Evolutionary conservation across 768 basidiomycete genomes (phyloP).

Genomic region (Lactarius psammicola): DNA sequence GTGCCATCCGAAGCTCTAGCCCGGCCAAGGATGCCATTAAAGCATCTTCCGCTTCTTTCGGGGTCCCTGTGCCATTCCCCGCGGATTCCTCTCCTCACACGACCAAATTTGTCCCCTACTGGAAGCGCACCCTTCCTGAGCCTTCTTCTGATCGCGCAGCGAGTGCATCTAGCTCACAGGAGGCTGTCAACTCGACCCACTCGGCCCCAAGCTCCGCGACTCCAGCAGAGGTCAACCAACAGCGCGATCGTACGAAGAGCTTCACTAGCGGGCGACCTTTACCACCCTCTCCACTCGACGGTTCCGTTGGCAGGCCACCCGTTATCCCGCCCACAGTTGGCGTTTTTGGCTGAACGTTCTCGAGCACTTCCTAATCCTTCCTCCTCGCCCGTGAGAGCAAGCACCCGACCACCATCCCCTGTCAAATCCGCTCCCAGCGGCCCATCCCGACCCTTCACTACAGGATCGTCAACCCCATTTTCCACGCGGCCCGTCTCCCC

Average conservation of each 20-base stretch:
- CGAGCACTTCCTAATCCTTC: slow-evolving; percentile 19
- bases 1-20: slow-evolving; percentile 21
- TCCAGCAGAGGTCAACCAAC: neutral
- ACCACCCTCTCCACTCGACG: slow-evolving; percentile 27
- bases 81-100: neutral
- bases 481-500: slow-evolving; percentile 13
- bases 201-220: slow-evolving; percentile 1
- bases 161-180: slow-evolving; percentile 15
- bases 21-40: slow-evolving; percentile 23
- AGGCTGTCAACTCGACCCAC: slow-evolving; percentile 13
- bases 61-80: neutral
- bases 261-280: slow-evolving; percentile 25
- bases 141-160: slow-evolving; percentile 22
- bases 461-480: slow-evolving; percentile 15
- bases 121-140: slow-evolving; percentile 28
- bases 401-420: slow-evolving; percentile 17
- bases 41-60: slow-evolving; percentile 6
- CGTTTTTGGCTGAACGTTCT: slow-evolving; percentile 6
- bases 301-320: slow-evolving; percentile 16
- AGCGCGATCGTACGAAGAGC: slow-evolving; percentile 27
- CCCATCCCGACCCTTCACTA: slow-evolving; percentile 15
- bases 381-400: slow-evolving; percentile 12
- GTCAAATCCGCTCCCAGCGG: slow-evolving; percentile 17
- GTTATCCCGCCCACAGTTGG: slow-evolving; percentile 17
- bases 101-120: slow-evolving; percentile 28